Base-by-base conservation (phyloP, 805 yeast species). In the Saturnispora sanitii region DNA sequence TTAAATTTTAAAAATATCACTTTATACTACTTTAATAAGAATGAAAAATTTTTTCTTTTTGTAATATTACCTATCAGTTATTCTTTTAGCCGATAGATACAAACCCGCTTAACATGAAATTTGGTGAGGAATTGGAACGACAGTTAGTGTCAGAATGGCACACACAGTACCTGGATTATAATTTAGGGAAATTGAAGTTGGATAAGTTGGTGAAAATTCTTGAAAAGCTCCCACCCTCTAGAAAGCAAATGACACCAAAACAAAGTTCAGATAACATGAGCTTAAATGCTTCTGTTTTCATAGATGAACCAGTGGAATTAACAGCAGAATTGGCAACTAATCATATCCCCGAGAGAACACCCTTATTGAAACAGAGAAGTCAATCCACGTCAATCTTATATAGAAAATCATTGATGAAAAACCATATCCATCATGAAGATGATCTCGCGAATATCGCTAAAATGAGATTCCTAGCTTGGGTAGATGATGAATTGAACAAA, bases 81-180 rank as follows among this genome's bases (percentile, higher is more conserved):
- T n/a, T n/a, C n/a, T n/a, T n/a, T n/a, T n/a, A n/a, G n/a, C n/a
- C n/a, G n/a, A n/a, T n/a, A n/a, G n/a, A n/a, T n/a, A n/a, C n/a
- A n/a, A n/a, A n/a, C n/a, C n/a, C n/a, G n/a, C n/a, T n/a, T n/a
- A n/a, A n/a, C n/a, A 81, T 81, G 90, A 79, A 80, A 60, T 80
- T 80, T 54, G 80, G 78, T 7, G 80, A 77, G 48, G 73, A 81
- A 20, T 61, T 81, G 42, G 74, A 70, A 48, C 77, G 78, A 38
- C 78, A 79, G 42, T 64, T 78, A 29, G 82, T 83, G 39, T 95
- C 96, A 3, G 94, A 83, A 53, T 88, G 97, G 97, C 78, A 76
- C 53, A 81, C 77, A 36, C 79, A 79, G 52, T 88, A 88, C 55
- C 66, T 90, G 26, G 83, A 84, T 51, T 81, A 81, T 54, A 74